Conservation (phyloP, 345 rosid species). For the Populus tremula region DNA sequence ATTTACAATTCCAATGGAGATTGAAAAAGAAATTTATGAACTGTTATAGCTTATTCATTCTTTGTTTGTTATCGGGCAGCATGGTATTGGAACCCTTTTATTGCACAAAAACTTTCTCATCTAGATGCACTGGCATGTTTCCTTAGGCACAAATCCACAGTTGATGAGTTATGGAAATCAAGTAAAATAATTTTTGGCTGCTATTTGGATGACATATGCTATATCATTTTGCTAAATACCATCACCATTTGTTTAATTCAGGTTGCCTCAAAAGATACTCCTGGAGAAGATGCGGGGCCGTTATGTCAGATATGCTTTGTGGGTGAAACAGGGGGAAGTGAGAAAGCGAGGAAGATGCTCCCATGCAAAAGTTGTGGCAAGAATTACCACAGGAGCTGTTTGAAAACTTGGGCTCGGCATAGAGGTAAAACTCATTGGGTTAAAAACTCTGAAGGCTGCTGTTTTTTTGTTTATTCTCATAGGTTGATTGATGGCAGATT, state of each 20-base stretch:
- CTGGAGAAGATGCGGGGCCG: conserved; percentile 56
- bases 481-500: conserved; percentile 49
- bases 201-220: neutral
- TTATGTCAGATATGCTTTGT: conserved; percentile 82
- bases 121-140: neutral
- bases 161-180: neutral
- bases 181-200: neutral
- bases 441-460: conserved; percentile 6
- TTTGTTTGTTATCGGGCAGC: neutral
- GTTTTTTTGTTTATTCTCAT: conserved; percentile 23
- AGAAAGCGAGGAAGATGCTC: conserved; percentile 86
- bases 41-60: neutral
- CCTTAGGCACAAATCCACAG: neutral
- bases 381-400: conserved; percentile 88
- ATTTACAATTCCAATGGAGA: neutral
- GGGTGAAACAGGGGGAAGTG: conserved; percentile 82
- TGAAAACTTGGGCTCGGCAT: conserved; percentile 86
- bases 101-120: neutral
- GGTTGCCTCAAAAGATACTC: conserved; percentile 48
- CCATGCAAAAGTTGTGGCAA: conserved; percentile 82
- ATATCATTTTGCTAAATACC: neutral
- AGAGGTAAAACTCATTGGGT: conserved; percentile 56
- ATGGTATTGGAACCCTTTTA: neutral
- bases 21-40: neutral
- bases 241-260: conserved; percentile 6